A percentile compares a stretch with the other conserved stretches of the same genome.
These are phyloP conservation scores for Aspergillus melleus DNA, from an alignment of 2,329 filamentous ascomycete species.

Conservation along the genomic window DNA sequence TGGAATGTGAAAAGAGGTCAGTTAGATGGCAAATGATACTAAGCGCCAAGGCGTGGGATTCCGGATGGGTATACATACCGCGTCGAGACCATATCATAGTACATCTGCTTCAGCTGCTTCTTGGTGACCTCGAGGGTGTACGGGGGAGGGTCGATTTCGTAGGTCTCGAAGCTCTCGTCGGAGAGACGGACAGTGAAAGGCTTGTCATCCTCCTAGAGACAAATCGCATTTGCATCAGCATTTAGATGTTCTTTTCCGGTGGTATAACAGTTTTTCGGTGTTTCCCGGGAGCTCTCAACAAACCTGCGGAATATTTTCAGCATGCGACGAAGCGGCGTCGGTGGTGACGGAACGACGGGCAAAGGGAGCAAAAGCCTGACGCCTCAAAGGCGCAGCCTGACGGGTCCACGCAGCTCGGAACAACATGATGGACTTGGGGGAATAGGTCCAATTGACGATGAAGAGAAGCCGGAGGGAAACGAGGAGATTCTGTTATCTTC, in stretches of 20 bases:
- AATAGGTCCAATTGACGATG: constrained; percentile 29
- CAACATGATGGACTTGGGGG: constrained; percentile 58
- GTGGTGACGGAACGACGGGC: constrained; percentile 82
- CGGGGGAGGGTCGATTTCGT: constrained; percentile 93
- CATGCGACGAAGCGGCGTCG: constrained; percentile 87
- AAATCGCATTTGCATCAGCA: constrained; percentile 22
- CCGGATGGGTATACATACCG: constrained; percentile 61
- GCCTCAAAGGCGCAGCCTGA: constrained; percentile 58
- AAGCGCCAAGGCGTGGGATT: neutral
- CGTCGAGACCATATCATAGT: constrained; percentile 93
- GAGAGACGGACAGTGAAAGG: constrained; percentile 88
- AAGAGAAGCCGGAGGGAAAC: constrained; percentile 17
- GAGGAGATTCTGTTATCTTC: constrained; percentile 32
- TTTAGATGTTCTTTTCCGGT: constrained; percentile 4
- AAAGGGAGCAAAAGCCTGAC: constrained; percentile 47
- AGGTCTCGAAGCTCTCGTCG: constrained; percentile 99
- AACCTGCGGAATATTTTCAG: constrained; percentile 75
- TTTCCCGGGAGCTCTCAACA: constrained; percentile 45
- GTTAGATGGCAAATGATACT: neutral
- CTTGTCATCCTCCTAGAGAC: constrained; percentile 80
- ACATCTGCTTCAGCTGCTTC: constrained; percentile 98
- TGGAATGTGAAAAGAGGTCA: neutral
- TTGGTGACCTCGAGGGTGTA: constrained; percentile 94
- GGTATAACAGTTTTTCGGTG: neutral
- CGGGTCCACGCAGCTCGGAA: constrained; percentile 67